Conservation (phyloP, 371 early-diverging fungal species). For the Synchytrium microbalum region DNA sequence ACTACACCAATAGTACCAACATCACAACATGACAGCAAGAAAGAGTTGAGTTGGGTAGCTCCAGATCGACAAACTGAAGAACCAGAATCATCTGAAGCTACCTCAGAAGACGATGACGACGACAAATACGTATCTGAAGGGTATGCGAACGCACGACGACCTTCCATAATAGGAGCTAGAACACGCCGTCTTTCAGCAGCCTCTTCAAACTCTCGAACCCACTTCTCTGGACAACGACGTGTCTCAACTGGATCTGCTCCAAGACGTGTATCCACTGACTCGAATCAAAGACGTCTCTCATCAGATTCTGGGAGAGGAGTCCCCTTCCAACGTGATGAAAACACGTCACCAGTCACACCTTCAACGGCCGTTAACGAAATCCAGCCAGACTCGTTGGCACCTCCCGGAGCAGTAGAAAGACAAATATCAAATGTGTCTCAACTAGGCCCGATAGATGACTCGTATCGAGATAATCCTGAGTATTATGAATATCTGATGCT, state of each 20-base stretch:
- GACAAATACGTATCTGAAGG: not conserved
- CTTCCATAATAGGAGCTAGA: too few species aligned
- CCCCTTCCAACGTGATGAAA: not conserved
- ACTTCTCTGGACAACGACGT: not conserved
- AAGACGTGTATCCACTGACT: not conserved
- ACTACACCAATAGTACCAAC: not conserved
- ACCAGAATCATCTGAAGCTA: not conserved
- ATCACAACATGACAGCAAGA: too few species aligned
- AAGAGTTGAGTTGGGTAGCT: not conserved
- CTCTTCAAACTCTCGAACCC: too few species aligned
- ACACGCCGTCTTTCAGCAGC: too few species aligned
- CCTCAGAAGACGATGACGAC: not conserved
- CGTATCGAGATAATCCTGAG: slow-evolving; percentile 27
- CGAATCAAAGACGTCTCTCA: not conserved
- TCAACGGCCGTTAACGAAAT: not conserved
- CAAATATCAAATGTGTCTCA: not conserved
- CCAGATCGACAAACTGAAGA: too few species aligned
- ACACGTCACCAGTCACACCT: not conserved
- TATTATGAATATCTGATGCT: slow-evolving; percentile 45
- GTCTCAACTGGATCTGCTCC: not conserved
- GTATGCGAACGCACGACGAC: not conserved
- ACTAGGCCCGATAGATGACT: slow-evolving; percentile 15
- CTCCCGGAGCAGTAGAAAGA: not conserved
- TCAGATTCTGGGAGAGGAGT: not conserved
- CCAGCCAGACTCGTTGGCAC: not conserved